These are phyloP conservation scores for Sporormia fimetaria DNA, from an alignment of 495 filamentous ascomycete species.

Conservation along the genomic window DNA sequence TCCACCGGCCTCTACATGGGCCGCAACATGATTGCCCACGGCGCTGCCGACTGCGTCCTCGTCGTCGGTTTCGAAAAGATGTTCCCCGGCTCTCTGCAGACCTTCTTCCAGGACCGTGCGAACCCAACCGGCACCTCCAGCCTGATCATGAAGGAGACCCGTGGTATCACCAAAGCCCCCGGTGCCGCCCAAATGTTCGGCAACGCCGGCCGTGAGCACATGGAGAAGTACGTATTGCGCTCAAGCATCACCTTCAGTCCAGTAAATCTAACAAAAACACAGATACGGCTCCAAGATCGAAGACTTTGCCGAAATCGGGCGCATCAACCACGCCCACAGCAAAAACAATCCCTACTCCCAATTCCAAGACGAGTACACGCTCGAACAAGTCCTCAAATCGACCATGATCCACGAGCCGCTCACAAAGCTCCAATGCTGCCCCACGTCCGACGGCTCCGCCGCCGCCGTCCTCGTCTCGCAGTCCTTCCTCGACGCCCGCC, in stretches of 20 bases:
- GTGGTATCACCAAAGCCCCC: slow-evolving; percentile 69
- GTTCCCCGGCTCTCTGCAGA: slow-evolving; percentile 75
- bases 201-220: slow-evolving; percentile 89
- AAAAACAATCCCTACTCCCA: slow-evolving; percentile 93
- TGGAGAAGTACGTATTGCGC: slow-evolving; percentile 61
- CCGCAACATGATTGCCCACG: slow-evolving; percentile 64
- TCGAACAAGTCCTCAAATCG: slow-evolving; percentile 68
- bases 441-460: slow-evolving; percentile 84
- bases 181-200: slow-evolving; percentile 89
- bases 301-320: slow-evolving; percentile 93
- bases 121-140: slow-evolving; percentile 61
- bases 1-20: slow-evolving; percentile 80
- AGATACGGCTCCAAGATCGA: slow-evolving; percentile 73
- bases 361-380: slow-evolving; percentile 83
- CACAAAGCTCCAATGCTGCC: slow-evolving; percentile 70
- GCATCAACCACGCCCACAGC: slow-evolving; percentile 85
- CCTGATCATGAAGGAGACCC: slow-evolving; percentile 70
- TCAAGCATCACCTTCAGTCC: background rate
- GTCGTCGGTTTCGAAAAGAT: slow-evolving; percentile 98
- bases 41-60: slow-evolving; percentile 72
- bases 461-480: slow-evolving; percentile 85
- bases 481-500: slow-evolving; percentile 73
- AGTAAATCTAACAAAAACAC: slow-evolving; percentile 4
- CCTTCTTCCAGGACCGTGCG: slow-evolving; percentile 65
- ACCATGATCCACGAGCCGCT: slow-evolving; percentile 74